Conservation (phyloP, 805 yeast genomes). For the Candida taoyuanica region DNA sequence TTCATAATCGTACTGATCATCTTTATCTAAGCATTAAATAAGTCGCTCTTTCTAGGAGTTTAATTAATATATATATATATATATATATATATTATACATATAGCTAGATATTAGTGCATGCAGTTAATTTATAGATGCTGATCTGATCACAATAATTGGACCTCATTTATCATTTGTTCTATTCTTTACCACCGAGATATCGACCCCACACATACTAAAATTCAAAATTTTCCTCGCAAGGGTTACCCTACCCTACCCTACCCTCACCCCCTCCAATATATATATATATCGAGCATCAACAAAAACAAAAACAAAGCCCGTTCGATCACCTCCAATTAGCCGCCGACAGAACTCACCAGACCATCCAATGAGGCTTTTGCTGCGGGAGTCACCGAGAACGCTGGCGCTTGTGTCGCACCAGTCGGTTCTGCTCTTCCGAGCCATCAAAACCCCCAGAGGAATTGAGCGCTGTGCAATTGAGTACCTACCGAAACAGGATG, state of each 20-base stretch:
- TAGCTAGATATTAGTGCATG: too few relatives aligned
- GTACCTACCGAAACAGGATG: conserved; percentile 36
- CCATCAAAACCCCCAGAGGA: conserved; percentile 30
- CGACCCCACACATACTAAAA: not conserved
- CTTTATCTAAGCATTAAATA: too few relatives aligned
- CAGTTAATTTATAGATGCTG: too few relatives aligned
- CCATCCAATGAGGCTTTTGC: conserved; percentile 34
- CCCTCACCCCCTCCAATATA: conserved; percentile 49
- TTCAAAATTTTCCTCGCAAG: too few relatives aligned
- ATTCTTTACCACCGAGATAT: too few relatives aligned
- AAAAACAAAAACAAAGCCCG: not conserved
- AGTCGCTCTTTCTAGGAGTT: too few relatives aligned
- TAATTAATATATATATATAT: too few relatives aligned
- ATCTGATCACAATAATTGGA: too few relatives aligned
- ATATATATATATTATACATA: too few relatives aligned
- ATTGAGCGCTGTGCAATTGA: conserved; percentile 44
- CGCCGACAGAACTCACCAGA: not conserved
- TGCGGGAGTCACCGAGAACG: conserved; percentile 34
- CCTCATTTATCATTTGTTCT: too few relatives aligned
- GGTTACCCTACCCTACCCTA: too few relatives aligned
- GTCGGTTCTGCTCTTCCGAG: conserved; percentile 44
- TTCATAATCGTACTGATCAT: too few relatives aligned
- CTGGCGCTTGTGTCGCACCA: conserved; percentile 39
- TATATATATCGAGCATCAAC: not conserved
- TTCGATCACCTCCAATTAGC: not conserved